Base-by-base conservation (phyloP, 1,139 yeast species). In the Pneumocystis wakefieldiae region DNA sequence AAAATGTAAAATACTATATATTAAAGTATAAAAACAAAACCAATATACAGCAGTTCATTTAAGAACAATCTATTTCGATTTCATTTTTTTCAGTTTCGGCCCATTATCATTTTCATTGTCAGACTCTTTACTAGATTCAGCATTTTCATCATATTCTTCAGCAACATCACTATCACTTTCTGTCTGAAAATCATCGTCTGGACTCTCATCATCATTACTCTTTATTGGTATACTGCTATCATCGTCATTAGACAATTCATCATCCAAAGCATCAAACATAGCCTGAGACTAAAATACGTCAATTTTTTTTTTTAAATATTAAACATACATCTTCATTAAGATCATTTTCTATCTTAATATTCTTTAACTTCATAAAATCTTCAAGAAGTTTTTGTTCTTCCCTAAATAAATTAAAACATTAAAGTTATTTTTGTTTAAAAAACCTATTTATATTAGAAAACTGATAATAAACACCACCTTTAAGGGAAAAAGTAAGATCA, bases 301-400 rank as follows among this genome's bases (percentile, higher is more conserved):
- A 61, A 82, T 87, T 59, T 82, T 57, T 28, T 57, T 57, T 57
- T 37, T 57, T 24, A 38, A 19, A 57, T 10, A 10, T 19, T 28
- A 28, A 57, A 28, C 28, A 12, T 57, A 57, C 59, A 60, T 92
- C 95, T 66, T 89, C 87, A 70, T 85, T 88, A 68, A 89, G 94
- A 72, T 92, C 97, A 73, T 91, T 90, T 77, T 86, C 86, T 64
- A 92, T 87, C 69, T 83, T 80, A 67, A 92, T 76, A 63, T 87
- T 87, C 79, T 88, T 91, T 64, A 85, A 83, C 70, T 81, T 81
- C 74, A 94, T 82, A 78, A 80, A 92, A 59, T 78, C 78, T 73
- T 91, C 96, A 67, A 92, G 80, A 2, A 82, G 76, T 64, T 81
- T 84, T 74, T 91, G 97, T 72, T 92, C 98, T 69, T 89, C 97